A percentile compares a stretch with the other conserved stretches of the same genome.
Evolutionary conservation across 2,329 filamentous ascomycete genomes (phyloP).

Genomic region (Epicoccum sorghinum): DNA sequence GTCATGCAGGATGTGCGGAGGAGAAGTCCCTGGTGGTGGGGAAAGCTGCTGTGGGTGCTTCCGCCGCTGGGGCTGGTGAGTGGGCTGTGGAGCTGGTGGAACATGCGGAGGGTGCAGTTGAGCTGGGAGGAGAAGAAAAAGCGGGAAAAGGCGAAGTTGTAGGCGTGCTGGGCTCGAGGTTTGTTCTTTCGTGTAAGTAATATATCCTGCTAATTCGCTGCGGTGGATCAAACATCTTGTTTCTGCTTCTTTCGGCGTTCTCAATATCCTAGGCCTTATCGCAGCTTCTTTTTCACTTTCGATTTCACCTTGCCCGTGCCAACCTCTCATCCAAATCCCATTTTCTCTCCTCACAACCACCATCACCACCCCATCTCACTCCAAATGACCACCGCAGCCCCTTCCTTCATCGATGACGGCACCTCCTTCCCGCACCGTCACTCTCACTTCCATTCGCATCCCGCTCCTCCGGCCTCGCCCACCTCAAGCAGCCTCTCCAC

Average conservation of each 20-base stretch:
- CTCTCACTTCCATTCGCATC: constrained; percentile 7
- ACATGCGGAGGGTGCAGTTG: constrained; percentile 72
- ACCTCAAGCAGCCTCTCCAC: constrained; percentile 23
- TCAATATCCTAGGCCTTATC: too few species aligned
- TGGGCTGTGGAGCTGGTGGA: constrained; percentile 73
- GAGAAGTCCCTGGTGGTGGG: constrained; percentile 82
- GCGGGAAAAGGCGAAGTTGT: constrained; percentile 66
- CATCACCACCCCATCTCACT: neutral
- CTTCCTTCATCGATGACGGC: constrained; percentile 36
- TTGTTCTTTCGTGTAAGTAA: constrained; percentile 2
- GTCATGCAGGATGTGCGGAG: constrained; percentile 68
- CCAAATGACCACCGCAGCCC: constrained; percentile 22
- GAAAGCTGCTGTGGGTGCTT: constrained; percentile 68
- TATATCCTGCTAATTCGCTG: constrained; percentile 11
- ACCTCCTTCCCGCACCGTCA: constrained; percentile 23
- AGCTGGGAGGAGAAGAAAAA: constrained; percentile 68
- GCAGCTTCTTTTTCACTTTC: too few species aligned
- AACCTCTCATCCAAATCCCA: too few species aligned
- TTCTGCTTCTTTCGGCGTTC: neutral
- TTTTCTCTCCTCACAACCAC: neutral
- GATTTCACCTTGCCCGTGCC: too few species aligned
- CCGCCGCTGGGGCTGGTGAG: constrained; percentile 76
- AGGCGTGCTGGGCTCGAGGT: neutral
- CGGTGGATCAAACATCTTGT: neutral
- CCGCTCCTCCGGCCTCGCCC: constrained; percentile 1